phyloP scores from a whole-genome alignment of 352 stramenopile genomes.

The Phytophthora podocarpi region DNA sequence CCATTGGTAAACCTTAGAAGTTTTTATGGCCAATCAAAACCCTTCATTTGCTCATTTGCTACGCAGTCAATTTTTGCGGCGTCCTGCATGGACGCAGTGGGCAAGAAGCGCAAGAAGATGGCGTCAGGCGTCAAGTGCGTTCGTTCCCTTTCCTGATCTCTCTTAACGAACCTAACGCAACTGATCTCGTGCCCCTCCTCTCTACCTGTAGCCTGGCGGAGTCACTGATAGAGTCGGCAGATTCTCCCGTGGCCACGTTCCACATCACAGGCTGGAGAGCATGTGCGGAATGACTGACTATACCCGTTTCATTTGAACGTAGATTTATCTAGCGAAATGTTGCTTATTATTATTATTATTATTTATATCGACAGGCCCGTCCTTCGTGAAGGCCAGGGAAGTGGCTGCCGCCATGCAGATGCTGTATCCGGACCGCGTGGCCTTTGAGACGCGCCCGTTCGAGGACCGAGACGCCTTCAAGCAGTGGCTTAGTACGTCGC shows the following conservation, averaged over 20 bases:
- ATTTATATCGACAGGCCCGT: constrained; percentile 33
- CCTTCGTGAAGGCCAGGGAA: constrained; percentile 63
- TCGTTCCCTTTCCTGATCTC: neutral
- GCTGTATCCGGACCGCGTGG: constrained; percentile 62
- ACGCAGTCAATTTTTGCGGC: no score
- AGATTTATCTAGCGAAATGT: no score
- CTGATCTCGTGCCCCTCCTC: neutral
- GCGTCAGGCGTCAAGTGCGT: constrained; percentile 59
- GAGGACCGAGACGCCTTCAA: constrained; percentile 64
- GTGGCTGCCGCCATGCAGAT: constrained; percentile 67
- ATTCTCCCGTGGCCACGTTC: constrained; percentile 43
- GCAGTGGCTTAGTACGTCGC: constrained; percentile 49
- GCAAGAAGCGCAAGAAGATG: constrained; percentile 46
- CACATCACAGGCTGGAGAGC: constrained; percentile 77
- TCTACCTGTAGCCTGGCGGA: constrained; percentile 41
- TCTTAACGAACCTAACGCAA: neutral
- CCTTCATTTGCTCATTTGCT: neutral
- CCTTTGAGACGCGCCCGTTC: constrained; percentile 53
- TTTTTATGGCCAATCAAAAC: neutral
- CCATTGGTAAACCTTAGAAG: no score
- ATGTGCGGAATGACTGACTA: constrained; percentile 34
- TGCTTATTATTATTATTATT: neutral
- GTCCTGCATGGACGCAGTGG: constrained; percentile 19
- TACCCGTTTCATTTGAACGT: neutral
- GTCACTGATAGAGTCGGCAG: constrained; percentile 32